Evolutionary conservation across 305 asterid species (phyloP).

Genomic region (Euphrasia arctica): DNA sequence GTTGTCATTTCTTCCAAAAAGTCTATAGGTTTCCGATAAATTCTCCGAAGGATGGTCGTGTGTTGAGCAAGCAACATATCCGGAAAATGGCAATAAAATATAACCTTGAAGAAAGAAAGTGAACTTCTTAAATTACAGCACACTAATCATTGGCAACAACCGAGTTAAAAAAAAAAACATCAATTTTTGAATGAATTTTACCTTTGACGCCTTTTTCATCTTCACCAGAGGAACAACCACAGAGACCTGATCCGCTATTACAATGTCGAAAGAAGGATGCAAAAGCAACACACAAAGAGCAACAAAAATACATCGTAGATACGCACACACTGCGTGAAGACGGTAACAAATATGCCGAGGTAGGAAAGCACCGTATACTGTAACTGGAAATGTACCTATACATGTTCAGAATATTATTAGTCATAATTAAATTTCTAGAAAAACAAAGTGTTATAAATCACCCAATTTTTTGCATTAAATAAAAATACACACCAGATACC

Average conservation of each 20-base stretch:
- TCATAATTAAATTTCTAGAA: slow-evolving; percentile 3
- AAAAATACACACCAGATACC: slow-evolving; percentile 56
- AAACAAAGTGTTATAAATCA: not conserved
- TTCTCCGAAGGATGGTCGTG: slow-evolving; percentile 66
- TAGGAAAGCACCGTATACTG: slow-evolving; percentile 78
- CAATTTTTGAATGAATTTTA: slow-evolving; percentile 20
- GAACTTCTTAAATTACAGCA: slow-evolving; percentile 13
- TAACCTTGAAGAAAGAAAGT: slow-evolving; percentile 51
- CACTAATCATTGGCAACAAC: slow-evolving; percentile 7
- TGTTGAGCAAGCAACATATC: slow-evolving; percentile 88
- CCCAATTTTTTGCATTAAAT: not conserved
- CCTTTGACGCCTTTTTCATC: slow-evolving; percentile 77
- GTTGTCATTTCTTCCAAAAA: slow-evolving; percentile 80
- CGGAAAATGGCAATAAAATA: slow-evolving; percentile 96
- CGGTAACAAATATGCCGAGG: slow-evolving; percentile 80
- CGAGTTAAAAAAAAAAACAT: slow-evolving; percentile 8
- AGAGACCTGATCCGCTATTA: slow-evolving; percentile 92
- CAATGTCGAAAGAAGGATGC: slow-evolving; percentile 70
- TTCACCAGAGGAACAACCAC: slow-evolving; percentile 74
- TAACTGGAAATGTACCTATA: slow-evolving; percentile 72
- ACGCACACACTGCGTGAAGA: slow-evolving; percentile 90
- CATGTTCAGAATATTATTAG: slow-evolving; percentile 22
- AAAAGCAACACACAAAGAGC: slow-evolving; percentile 68
- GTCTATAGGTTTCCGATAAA: slow-evolving; percentile 84
- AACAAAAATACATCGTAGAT: slow-evolving; percentile 84